Evolutionary conservation across 495 filamentous ascomycete species (phyloP).

Genomic region (Aspergillus baeticus): DNA sequence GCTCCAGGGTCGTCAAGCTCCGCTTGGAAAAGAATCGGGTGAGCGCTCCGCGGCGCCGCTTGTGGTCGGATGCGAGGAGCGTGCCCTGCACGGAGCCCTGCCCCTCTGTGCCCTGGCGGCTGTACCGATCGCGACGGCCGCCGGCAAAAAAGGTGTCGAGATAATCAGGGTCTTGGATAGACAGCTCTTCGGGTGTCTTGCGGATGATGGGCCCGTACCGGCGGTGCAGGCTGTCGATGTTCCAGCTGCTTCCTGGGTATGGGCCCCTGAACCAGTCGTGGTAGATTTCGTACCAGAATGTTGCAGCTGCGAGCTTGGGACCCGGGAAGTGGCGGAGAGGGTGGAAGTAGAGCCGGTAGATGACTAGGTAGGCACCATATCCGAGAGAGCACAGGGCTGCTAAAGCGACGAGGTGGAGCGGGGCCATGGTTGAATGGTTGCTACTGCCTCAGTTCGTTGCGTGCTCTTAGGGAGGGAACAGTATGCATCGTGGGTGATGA

Average conservation of each 20-base stretch:
- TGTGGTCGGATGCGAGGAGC: neutral
- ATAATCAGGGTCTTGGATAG: neutral
- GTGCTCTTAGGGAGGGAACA: too few relatives aligned
- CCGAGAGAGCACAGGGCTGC: neutral
- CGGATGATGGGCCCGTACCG: conserved; percentile 22
- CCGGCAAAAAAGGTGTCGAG: neutral
- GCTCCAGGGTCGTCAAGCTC: too few relatives aligned
- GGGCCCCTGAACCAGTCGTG: conserved; percentile 36
- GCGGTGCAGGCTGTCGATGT: conserved; percentile 46
- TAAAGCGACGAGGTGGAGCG: neutral
- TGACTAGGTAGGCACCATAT: neutral
- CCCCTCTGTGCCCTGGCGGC: neutral
- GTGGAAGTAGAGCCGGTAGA: conserved; percentile 27
- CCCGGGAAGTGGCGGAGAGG: conserved; percentile 48
- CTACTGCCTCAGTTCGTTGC: too few relatives aligned
- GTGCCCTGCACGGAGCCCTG: neutral
- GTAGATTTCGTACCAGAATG: conserved; percentile 48
- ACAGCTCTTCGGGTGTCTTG: neutral
- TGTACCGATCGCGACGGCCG: neutral
- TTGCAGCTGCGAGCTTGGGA: conserved; percentile 44
- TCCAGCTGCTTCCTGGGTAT: conserved; percentile 35
- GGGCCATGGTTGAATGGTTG: too few relatives aligned
- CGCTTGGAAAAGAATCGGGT: neutral
- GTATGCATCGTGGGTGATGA: too few relatives aligned
- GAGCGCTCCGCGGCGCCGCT: neutral